A percentile compares a stretch with the other conserved stretches of the same genome.
Evolutionary conservation across 192 early-diverging fungal species (phyloP).

Genomic region (Radiomyces spectabilis): DNA sequence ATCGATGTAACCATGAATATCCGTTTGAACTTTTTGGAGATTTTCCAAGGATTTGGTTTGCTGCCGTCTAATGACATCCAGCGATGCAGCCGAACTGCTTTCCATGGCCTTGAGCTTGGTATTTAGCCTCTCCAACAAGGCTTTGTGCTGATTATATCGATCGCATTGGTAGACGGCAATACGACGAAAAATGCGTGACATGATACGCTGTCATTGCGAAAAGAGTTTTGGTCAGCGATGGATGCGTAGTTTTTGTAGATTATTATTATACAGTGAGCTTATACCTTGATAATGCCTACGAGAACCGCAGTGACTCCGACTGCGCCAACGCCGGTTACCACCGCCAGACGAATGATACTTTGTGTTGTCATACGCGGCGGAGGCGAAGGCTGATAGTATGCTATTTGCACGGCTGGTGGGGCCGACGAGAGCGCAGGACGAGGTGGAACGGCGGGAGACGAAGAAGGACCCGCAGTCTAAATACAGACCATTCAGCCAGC

Average conservation of each 20-base stretch:
- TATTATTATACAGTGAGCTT: not conserved
- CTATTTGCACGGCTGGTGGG: conserved; percentile 8
- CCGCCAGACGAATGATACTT: conserved; percentile 14
- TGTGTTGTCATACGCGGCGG: conserved; percentile 13
- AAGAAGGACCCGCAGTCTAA: not conserved
- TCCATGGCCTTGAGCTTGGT: too few relatives aligned
- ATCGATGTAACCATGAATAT: too few relatives aligned
- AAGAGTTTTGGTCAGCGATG: not conserved
- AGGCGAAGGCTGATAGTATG: conserved; percentile 15
- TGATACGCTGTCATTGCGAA: not conserved
- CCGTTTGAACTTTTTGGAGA: too few relatives aligned
- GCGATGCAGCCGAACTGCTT: too few relatives aligned
- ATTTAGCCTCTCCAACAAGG: not conserved
- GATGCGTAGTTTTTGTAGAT: not conserved
- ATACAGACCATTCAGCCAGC: too few relatives aligned
- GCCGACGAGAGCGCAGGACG: not conserved
- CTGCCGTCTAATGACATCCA: too few relatives aligned
- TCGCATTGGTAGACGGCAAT: conserved; percentile 7
- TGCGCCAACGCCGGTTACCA: conserved; percentile 13
- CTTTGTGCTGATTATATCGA: conserved; percentile 7
- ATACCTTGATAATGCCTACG: conserved; percentile 27
- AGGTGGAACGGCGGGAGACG: conserved; percentile 7
- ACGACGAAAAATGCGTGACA: conserved; percentile 7
- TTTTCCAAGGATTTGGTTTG: too few relatives aligned
- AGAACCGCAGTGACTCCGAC: conserved; percentile 19